Evolutionary conservation across 208 protist genomes (phyloP), one percentile per base, ranked within the genome.

Genomic region (Tritrichomonas musculus): DNA sequence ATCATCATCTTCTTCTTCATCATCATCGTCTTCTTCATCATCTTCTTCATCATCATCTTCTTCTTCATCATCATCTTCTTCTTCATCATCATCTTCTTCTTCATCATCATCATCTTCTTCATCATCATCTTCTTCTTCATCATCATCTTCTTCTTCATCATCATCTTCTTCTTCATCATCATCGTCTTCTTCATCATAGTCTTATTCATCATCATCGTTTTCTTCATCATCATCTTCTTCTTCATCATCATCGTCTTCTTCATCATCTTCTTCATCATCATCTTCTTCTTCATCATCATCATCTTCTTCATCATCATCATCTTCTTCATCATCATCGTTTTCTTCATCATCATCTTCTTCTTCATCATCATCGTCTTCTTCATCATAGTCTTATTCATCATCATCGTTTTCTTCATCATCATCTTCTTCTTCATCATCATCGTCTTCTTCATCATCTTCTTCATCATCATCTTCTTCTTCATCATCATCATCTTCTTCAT

Each of bases 11-110:
- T 30, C 77, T 92, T 27, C 25, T 64, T 92, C 77, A 84, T n/a
- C 30, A 33, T 84, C 77, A n/a, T n/a, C n/a, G n/a, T n/a, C n/a
- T n/a, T n/a, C n/a, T n/a, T n/a, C n/a, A n/a, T n/a, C n/a, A n/a
- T 92, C 80, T 49, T 92, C 41, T 92, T 64, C n/a, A 84, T 92
- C 27, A 84, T 92, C 80, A 84, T 92, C 30, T 30, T 73, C 30
- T 30, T 73, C 30, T 30, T 73, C 30, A 30, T 73, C 30, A 30
- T 73, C 30, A 30, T 73, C 30, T 30, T 73, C 65, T 30, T 30
- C 65, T 30, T 73, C 65, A 30, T 30, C 65, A 73, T 30, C 30
- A 30, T 30, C 65, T 73, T 73, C 65, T 73, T 73, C 30, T 30
- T 73, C 30, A 30, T 73, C 30, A 30, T 30, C 30, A 30, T 73